Evolutionary conservation across 805 yeast genomes (phyloP), one percentile per base, ranked within the genome.

Genomic region (Cyberlindnera xishuangbannaensis): DNA sequence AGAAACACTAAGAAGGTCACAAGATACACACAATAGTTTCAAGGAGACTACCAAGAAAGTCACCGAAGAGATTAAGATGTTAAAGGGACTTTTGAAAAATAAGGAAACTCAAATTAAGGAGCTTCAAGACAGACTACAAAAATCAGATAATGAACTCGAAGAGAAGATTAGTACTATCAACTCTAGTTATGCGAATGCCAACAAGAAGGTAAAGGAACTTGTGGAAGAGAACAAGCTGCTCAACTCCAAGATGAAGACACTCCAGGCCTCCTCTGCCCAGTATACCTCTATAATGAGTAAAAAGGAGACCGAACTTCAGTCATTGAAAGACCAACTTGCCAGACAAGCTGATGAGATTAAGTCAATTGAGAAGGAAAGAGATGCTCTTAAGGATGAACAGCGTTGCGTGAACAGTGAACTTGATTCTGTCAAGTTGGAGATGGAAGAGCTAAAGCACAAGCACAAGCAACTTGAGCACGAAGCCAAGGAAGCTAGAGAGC

Each of bases 171-270:
- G 53, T 5, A 41, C 55, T 2, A 24, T 64, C 16, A 62, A 53
- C 24, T 51, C 54, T 13, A 59, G 53, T 26, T 59, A 58, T 28
- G 39, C 38, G 15, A 46, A 50, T 18, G 64, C 73, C 6, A 58
- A 58, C 39, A 54, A 51, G 19, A 56, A 64, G 22, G 44, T 71
- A 13, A 52, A 60, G 30, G 54, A 59, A 5, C 48, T 69, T 16
- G 49, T 65, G 2, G 56, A 56, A 4, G 81, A 71, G 38, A 75
- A 73, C 42, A 55, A 55, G 18, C 56, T 50, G n/a, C 48, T 74
- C 13, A 55, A 65, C 23, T 50, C 47, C 7, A 63, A 67, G 35
- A 32, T 76, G n/a, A 53, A 56, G 8, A 39, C 53, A 6, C 48
- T 64, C 14, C 64, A 62, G 31, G 53, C 53, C 14, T 60, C 69